Evolutionary conservation across 306 rosid species (phyloP).

Genomic region (apple (Malus domestica)): ASM211411v1 NC_041793.1:41321501-41322000

Average conservation of each 20-base stretch:
- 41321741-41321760: not conserved
- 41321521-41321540: no score
- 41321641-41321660: no score
- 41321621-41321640: no score
- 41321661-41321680: not conserved
- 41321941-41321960: conserved; percentile 73
- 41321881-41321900: not conserved
- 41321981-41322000: conserved; percentile 70
- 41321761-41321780: conserved; percentile 5
- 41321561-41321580: no score
- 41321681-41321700: not conserved
- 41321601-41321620: no score
- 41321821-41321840: not conserved
- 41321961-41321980: conserved; percentile 61
- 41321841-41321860: conserved; percentile 5
- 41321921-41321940: conserved; percentile 32
- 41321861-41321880: not conserved
- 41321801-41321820: not conserved
- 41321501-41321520: no score
- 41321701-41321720: not conserved
- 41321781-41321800: not conserved
- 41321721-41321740: not conserved
- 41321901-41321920: conserved; percentile 27
- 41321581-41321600: no score
- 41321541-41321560: no score